These are phyloP conservation scores for Ganoderma lucidum DNA, from an alignment of 1,284 basidiomycete species.

Conservation along the genomic window DNA sequence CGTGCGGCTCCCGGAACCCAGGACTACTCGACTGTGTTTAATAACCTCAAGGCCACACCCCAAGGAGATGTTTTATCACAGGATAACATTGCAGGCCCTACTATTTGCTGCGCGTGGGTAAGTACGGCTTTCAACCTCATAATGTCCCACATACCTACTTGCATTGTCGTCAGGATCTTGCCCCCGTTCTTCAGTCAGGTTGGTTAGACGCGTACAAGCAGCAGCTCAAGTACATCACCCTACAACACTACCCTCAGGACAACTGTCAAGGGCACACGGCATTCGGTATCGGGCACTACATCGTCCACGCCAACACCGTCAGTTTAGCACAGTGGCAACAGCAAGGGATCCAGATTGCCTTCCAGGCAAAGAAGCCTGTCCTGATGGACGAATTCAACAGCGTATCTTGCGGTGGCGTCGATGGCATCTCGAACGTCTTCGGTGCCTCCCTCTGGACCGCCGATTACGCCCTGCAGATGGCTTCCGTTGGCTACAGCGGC, in stretches of 20 bases:
- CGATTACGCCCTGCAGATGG: constrained; percentile 62
- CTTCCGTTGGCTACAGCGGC: constrained; percentile 54
- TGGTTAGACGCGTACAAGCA: constrained; percentile 48
- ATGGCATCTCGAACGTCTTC: constrained; percentile 68
- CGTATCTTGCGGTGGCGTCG: constrained; percentile 70
- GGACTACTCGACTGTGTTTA: constrained; percentile 49
- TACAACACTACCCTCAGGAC: constrained; percentile 44
- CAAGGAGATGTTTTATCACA: constrained; percentile 49
- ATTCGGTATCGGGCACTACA: constrained; percentile 42
- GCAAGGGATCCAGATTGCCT: constrained; percentile 43
- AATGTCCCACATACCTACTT: not conserved
- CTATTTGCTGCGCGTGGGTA: constrained; percentile 59
- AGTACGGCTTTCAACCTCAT: constrained; percentile 16
- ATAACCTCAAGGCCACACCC: constrained; percentile 45
- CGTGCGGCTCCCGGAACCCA: constrained; percentile 28
- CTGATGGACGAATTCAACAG: constrained; percentile 75
- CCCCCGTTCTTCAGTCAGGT: constrained; percentile 50
- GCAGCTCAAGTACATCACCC: constrained; percentile 55
- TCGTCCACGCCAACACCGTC: constrained; percentile 42
- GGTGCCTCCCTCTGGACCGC: constrained; percentile 67
- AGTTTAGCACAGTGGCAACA: constrained; percentile 53
- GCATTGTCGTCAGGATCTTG: constrained; percentile 44
- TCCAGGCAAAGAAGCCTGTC: constrained; percentile 45
- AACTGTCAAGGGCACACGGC: constrained; percentile 36
- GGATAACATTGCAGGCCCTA: constrained; percentile 54